Conservation (phyloP, 495 filamentous ascomycete species). For the Lasiosphaeria hispida region DNA sequence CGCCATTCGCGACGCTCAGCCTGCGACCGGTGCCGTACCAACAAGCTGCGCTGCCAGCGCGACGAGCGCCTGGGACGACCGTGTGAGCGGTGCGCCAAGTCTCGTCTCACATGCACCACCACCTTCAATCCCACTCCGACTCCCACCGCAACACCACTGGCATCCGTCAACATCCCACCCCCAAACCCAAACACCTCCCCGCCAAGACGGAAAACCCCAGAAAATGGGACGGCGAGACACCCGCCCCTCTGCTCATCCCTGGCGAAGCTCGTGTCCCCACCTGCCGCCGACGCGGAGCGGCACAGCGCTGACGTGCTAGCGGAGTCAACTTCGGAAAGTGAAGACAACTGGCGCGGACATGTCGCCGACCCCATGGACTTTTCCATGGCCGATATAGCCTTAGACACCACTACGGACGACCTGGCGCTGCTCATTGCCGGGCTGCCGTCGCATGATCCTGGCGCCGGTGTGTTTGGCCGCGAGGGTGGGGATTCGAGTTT, state of each 20-base stretch:
- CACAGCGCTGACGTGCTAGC: too few relatives aligned
- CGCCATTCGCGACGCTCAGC: constrained; percentile 11
- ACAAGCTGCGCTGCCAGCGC: constrained; percentile 17
- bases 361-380: constrained; percentile 11
- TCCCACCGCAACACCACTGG: background rate
- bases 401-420: constrained; percentile 6
- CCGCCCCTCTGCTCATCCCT: background rate
- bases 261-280: background rate
- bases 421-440: constrained; percentile 1
- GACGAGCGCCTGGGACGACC: constrained; percentile 7
- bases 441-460: background rate
- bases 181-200: background rate
- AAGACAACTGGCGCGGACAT: background rate
- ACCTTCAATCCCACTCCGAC: constrained; percentile 9
- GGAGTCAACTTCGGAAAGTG: too few relatives aligned
- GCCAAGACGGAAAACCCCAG: background rate
- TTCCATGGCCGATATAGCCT: constrained; percentile 3
- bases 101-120: constrained; percentile 12
- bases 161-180: too few relatives aligned
- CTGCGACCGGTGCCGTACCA: constrained; percentile 13
- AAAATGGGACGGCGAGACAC: background rate
- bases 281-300: too few relatives aligned
- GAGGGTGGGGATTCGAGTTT: background rate
- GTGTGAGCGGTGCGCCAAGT: constrained; percentile 14
- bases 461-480: background rate